These are phyloP conservation scores for Jamesozyma gamospora DNA, from an alignment of 805 yeast genomes.

Conservation along the genomic window DNA sequence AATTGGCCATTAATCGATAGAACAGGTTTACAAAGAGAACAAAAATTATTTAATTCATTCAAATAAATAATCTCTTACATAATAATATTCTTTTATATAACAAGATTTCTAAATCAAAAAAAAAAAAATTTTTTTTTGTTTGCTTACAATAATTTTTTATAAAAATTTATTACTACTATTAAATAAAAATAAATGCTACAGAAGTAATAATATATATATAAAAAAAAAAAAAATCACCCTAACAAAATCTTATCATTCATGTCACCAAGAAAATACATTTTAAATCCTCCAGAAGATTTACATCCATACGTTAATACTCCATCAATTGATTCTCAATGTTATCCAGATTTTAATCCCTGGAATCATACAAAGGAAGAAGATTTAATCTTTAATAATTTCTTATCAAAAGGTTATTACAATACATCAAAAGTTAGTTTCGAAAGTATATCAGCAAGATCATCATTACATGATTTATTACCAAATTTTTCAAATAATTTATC, in stretches of 20 bases:
- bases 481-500: slow-evolving; percentile 24
- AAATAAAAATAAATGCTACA: no score
- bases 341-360: slow-evolving; percentile 31
- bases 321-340: slow-evolving; percentile 6
- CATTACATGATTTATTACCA: slow-evolving; percentile 26
- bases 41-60: slow-evolving; percentile 34
- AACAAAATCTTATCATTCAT: no score
- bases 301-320: slow-evolving; percentile 17
- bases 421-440: slow-evolving; percentile 29
- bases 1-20: slow-evolving; percentile 79
- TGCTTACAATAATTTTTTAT: no score
- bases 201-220: no score
- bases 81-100: no score
- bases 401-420: slow-evolving; percentile 27
- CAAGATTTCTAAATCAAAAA: no score
- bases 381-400: slow-evolving; percentile 23
- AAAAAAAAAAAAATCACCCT: no score
- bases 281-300: slow-evolving; percentile 28
- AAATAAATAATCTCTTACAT: no score
- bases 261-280: slow-evolving; percentile 20
- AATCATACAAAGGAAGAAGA: slow-evolving; percentile 25
- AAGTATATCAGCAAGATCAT: slow-evolving; percentile 30
- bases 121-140: no score
- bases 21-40: slow-evolving; percentile 74
- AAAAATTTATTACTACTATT: no score